These are phyloP conservation scores for Bacterosira constricta DNA, from an alignment of 108 stramenopile genomes.

Conservation along the genomic window DNA sequence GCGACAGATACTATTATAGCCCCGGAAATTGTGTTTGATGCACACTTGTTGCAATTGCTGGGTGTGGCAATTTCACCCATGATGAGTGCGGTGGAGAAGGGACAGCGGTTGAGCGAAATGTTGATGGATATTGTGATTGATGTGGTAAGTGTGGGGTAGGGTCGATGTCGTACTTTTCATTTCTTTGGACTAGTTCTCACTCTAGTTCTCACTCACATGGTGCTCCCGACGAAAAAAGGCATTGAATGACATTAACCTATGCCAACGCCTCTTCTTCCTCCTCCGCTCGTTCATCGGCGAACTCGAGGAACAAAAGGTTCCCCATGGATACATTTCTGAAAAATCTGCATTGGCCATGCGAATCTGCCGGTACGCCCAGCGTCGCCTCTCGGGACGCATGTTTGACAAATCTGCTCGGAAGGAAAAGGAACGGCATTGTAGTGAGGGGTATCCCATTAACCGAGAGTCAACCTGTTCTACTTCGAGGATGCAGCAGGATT, in stretches of 20 bases:
- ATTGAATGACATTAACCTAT: slow-evolving; percentile 50
- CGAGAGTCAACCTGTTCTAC: slow-evolving; percentile 36
- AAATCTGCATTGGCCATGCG: slow-evolving; percentile 10
- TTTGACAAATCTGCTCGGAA: slow-evolving; percentile 27
- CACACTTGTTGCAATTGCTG: slow-evolving; percentile 42
- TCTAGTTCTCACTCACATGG: neutral
- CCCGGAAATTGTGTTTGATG: slow-evolving; percentile 44
- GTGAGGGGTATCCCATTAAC: slow-evolving; percentile 37
- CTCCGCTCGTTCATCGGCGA: slow-evolving; percentile 54
- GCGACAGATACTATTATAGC: no score
- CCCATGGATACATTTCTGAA: neutral
- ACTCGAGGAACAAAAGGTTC: slow-evolving; percentile 33
- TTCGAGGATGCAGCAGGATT: slow-evolving; percentile 8
- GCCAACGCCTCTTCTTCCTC: slow-evolving; percentile 57
- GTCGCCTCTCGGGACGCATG: slow-evolving; percentile 38
- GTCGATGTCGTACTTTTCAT: neutral
- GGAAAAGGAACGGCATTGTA: slow-evolving; percentile 27
- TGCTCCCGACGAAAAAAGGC: slow-evolving; percentile 14
- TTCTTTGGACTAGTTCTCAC: neutral
- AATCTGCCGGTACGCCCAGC: slow-evolving; percentile 39
- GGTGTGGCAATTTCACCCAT: slow-evolving; percentile 37
- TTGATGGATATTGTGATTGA: slow-evolving; percentile 46
- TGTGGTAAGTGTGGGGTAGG: slow-evolving; percentile 18
- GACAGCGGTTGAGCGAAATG: slow-evolving; percentile 17
- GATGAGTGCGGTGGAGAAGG: slow-evolving; percentile 7